Evolutionary conservation across 2,329 filamentous ascomycete species (phyloP).

Genomic region (Claviceps humidiphila): DNA sequence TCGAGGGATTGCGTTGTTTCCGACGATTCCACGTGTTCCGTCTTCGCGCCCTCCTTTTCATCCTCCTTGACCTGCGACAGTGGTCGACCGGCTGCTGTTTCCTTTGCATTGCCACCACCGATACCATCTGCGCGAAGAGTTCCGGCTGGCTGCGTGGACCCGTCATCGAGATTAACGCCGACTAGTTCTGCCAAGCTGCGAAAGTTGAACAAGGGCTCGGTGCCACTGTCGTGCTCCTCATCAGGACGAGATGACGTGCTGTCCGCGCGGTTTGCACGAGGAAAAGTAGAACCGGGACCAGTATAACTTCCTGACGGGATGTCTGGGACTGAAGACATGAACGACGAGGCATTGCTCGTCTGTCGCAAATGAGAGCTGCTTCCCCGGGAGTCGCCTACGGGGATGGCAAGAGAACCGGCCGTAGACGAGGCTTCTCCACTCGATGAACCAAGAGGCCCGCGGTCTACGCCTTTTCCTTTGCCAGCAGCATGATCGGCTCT

Average conservation of each 20-base stretch:
- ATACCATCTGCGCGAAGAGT: slow-evolving; percentile 12
- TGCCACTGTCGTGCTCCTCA: slow-evolving; percentile 36
- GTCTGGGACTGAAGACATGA: slow-evolving; percentile 63
- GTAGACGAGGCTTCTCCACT: slow-evolving; percentile 20
- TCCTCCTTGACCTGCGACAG: slow-evolving; percentile 26
- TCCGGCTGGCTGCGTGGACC: slow-evolving; percentile 18
- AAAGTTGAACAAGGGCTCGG: slow-evolving; percentile 85
- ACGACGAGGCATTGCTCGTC: slow-evolving; percentile 76
- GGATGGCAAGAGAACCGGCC: slow-evolving; percentile 27
- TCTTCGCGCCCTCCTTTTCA: slow-evolving; percentile 20
- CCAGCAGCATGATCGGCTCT: slow-evolving; percentile 22
- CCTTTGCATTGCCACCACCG: slow-evolving; percentile 9
- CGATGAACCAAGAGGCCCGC: slow-evolving; percentile 19
- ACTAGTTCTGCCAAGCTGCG: slow-evolving; percentile 76
- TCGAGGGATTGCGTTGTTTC: neutral
- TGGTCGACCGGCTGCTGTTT: slow-evolving; percentile 11
- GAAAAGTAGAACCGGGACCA: slow-evolving; percentile 18
- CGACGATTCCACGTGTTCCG: slow-evolving; percentile 18
- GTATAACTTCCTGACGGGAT: slow-evolving; percentile 43
- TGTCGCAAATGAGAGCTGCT: slow-evolving; percentile 64
- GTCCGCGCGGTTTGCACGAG: slow-evolving; percentile 13
- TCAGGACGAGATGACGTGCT: slow-evolving; percentile 32
- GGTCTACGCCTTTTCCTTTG: slow-evolving; percentile 62
- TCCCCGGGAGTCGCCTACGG: slow-evolving; percentile 33
- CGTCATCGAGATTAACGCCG: slow-evolving; percentile 45